Base-by-base conservation (phyloP, 2,329 filamentous ascomycete species). In the Diaporthe ilicicola region DNA sequence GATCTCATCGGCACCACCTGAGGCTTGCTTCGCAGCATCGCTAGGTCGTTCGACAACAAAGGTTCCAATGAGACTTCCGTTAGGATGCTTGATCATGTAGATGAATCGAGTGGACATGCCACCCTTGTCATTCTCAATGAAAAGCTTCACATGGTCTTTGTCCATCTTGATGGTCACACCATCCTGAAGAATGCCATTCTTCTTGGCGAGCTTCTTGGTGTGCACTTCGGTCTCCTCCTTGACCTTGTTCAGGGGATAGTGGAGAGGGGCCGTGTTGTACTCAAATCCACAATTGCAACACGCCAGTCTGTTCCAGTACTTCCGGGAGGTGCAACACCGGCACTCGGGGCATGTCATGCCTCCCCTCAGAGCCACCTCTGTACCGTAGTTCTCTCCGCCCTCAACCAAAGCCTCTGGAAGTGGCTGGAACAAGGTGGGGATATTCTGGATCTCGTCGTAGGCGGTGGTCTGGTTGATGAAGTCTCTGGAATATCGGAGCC, bases 311-410 rank as follows among this genome's bases (percentile, higher is more conserved):
- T 79, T 80, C 90, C 91, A 94, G 29, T 84, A 79, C 17, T 86
- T 82, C 1, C 92, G 85, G 2, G 89, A 84, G 51, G 85, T 89
- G 75, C 92, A 93, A 50, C 88, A 85, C 0, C 84, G 81, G 73
- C 93, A 94, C 1, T 80, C 71, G 0, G 89, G 89, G 74, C 93
- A 95, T 2, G 92, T 88, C 56, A 94, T 87, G 0, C 92, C 92
- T 64, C 84, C 83, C 76, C 89, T 91, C 69, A 87, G 89, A 10
- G 82, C 78, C 3, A 82, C 80, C 13, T 88, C 85, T 0, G 87
- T 85, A 4, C 87, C 85, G 4, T 15, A 69, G 5, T 81, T 76
- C 0, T 81, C 42, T 0, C 44, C 53, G 6, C 46, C 39, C 10
- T 39, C 78, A 17, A 81, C 80, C 0, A 79, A 74, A 1, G 80